Evolutionary conservation across 2,329 filamentous ascomycete species (phyloP).

Genomic region (Xylariaceae sp.): DNA sequence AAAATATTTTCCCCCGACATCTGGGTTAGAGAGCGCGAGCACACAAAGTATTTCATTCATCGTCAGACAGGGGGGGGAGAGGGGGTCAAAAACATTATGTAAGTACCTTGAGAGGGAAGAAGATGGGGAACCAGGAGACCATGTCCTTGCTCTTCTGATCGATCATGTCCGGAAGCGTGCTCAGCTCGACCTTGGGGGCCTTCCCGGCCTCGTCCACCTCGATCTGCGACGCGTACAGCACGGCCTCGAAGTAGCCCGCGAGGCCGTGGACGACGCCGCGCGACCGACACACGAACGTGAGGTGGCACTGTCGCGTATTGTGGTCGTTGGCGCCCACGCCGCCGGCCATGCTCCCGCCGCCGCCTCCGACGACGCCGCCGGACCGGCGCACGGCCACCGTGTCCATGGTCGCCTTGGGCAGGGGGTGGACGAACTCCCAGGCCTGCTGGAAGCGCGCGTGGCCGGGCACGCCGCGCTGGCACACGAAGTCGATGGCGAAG

Average conservation of each 20-base stretch:
- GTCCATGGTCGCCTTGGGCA: conserved; percentile 54
- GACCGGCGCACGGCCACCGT: conserved; percentile 52
- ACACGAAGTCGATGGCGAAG: conserved; percentile 81
- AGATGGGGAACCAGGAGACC: conserved; percentile 99
- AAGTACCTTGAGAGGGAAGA: conserved; percentile 84
- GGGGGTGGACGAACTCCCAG: conserved; percentile 76
- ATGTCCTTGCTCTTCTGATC: conserved; percentile 91
- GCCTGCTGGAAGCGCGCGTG: conserved; percentile 64
- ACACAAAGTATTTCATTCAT: no score
- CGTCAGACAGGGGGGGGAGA: no score
- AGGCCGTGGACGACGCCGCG: conserved; percentile 85
- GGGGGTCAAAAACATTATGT: background rate
- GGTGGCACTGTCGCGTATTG: conserved; percentile 73
- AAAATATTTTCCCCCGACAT: no score
- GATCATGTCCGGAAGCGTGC: conserved; percentile 88
- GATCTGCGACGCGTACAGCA: conserved; percentile 61
- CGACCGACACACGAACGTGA: conserved; percentile 72
- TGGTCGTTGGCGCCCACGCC: conserved; percentile 84
- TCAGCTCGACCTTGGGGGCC: conserved; percentile 68
- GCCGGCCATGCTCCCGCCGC: conserved; percentile 67
- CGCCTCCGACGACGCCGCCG: conserved; percentile 60
- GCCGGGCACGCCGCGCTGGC: conserved; percentile 54
- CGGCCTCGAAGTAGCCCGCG: conserved; percentile 92
- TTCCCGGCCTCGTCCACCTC: conserved; percentile 30
- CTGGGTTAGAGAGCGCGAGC: no score